phyloP scores from a whole-genome alignment of 345 rosid genomes.

The Murraya koenigii region DNA sequence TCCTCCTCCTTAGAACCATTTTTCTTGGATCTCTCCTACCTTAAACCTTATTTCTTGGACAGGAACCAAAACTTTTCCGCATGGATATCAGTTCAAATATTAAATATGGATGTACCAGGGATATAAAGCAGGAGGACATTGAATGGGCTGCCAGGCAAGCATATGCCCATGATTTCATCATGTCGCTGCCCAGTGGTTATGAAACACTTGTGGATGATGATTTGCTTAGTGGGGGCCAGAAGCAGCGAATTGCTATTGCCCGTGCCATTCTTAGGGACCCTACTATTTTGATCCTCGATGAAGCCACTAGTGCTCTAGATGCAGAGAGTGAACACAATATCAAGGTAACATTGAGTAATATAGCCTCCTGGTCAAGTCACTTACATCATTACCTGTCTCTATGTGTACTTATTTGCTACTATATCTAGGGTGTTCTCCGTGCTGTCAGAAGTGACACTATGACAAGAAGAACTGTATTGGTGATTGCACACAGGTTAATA shows the following conservation, averaged over 20 bases:
- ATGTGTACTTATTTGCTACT: conserved; percentile 4
- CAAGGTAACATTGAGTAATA: conserved; percentile 47
- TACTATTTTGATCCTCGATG: conserved; percentile 83
- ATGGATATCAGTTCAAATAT: conserved; percentile 87
- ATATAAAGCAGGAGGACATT: conserved; percentile 69
- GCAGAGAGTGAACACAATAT: conserved; percentile 97
- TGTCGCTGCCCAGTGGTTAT: conserved; percentile 81
- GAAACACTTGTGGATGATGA: conserved; percentile 88
- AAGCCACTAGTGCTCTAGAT: conserved; percentile 94
- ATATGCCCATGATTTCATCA: conserved; percentile 88
- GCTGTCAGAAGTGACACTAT: conserved; percentile 54
- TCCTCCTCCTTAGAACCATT: conserved; percentile 4
- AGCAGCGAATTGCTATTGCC: conserved; percentile 96
- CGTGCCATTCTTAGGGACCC: conserved; percentile 97
- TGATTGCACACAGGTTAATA: conserved; percentile 83
- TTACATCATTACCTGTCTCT: conserved; percentile 3
- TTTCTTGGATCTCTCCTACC: conserved; percentile 1
- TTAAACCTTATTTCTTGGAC: conserved; percentile 18
- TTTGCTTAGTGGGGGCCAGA: conserved; percentile 96
- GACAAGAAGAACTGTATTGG: conserved; percentile 73
- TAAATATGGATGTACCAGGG: conserved; percentile 70
- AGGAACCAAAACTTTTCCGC: conserved; percentile 96
- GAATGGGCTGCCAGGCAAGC: conserved; percentile 93
- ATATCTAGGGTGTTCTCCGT: conserved; percentile 72
- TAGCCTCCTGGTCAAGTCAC: neutral